Percentiles rank a stretch among this genome's conserved stretches.
Evolutionary conservation across 257 asterid genomes (phyloP).

Genomic region (Verbascum thapsus): DNA sequence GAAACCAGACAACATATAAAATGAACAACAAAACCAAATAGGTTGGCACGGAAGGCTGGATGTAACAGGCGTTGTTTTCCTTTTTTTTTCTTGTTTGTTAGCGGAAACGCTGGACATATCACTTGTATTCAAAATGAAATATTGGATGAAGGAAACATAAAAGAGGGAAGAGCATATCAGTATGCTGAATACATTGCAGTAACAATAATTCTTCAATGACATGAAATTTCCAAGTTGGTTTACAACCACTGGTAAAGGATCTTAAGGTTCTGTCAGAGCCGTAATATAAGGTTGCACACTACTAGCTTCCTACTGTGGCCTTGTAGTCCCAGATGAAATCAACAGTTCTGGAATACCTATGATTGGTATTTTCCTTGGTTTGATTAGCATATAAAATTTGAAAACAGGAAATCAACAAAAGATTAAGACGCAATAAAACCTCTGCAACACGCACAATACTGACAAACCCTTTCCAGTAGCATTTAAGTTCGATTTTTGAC

Average conservation of each 20-base stretch:
- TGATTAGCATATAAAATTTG: neutral
- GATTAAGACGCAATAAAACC: neutral
- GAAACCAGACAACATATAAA: slow-evolving; percentile 27
- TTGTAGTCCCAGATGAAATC: slow-evolving; percentile 5
- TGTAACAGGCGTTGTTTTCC: neutral
- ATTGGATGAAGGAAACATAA: neutral
- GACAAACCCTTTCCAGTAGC: neutral
- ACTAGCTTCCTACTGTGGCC: neutral
- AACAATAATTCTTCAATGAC: neutral
- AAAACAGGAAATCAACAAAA: neutral
- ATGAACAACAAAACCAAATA: slow-evolving; percentile 22
- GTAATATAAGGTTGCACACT: slow-evolving; percentile 1
- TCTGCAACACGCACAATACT: neutral
- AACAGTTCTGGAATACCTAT: slow-evolving; percentile 1
- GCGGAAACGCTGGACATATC: neutral
- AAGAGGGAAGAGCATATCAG: neutral
- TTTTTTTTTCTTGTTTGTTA: neutral
- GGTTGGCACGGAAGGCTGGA: neutral
- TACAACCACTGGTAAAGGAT: neutral
- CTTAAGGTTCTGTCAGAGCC: slow-evolving; percentile 4
- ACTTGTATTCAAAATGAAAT: neutral
- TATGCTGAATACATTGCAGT: neutral
- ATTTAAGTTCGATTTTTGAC: neutral
- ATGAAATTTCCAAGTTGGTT: neutral
- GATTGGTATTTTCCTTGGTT: neutral